Conservation (phyloP, 345 rosid genomes). For the Aquilaria sinensis region DNA sequence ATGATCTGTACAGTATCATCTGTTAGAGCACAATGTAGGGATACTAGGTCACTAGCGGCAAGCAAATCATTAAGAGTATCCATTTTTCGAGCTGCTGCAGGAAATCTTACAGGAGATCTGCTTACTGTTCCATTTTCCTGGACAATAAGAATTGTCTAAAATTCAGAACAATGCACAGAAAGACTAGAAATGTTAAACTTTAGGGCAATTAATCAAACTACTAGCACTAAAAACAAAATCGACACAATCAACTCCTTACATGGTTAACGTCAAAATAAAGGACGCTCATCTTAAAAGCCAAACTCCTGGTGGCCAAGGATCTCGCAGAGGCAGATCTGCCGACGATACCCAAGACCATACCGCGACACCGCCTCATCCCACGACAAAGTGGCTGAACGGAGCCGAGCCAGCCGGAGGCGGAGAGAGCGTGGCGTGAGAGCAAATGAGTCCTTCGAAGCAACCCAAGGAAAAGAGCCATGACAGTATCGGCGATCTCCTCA, state of each 20-base stretch:
- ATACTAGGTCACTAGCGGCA: conserved; percentile 92
- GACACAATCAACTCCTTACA: conserved; percentile 31
- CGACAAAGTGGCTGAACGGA: conserved; percentile 89
- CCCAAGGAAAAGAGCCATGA: conserved; percentile 95
- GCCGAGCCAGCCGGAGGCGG: conserved; percentile 96
- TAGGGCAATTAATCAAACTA: background rate
- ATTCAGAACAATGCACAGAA: background rate
- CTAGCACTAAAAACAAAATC: background rate
- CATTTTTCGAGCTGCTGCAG: conserved; percentile 94
- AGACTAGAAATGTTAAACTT: background rate
- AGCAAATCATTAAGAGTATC: conserved; percentile 94
- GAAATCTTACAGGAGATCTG: conserved; percentile 60
- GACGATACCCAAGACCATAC: conserved; percentile 85
- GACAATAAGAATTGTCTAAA: conserved; percentile 6
- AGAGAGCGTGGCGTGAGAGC: conserved; percentile 77
- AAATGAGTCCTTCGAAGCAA: conserved; percentile 89
- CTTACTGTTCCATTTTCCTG: conserved; percentile 64
- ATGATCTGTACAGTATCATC: conserved; percentile 91
- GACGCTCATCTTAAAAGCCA: conserved; percentile 97
- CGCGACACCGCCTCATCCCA: conserved; percentile 97
- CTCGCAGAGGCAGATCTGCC: conserved; percentile 92
- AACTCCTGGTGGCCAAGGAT: conserved; percentile 73
- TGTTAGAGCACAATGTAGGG: conserved; percentile 86
- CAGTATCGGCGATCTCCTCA: conserved; percentile 96
- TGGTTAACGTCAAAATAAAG: conserved; percentile 82